These are phyloP conservation scores for Hymenoscyphus infarciens DNA, from an alignment of 2,329 filamentous ascomycete genomes.

Conservation along the genomic window DNA sequence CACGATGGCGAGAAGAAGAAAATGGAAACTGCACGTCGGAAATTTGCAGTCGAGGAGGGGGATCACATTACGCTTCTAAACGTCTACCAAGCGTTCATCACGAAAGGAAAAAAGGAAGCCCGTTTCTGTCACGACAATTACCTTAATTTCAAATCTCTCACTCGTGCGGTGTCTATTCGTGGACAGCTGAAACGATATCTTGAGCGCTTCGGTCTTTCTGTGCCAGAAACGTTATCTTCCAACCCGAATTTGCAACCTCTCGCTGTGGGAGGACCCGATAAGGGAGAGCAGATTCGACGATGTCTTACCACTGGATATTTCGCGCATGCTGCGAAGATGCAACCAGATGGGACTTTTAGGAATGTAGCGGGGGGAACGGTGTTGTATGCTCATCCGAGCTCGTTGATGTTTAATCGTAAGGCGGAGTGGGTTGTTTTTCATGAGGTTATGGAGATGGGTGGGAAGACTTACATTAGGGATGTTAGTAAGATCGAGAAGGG, in stretches of 20 bases:
- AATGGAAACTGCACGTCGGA: slow-evolving; percentile 69
- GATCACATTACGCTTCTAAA: slow-evolving; percentile 92
- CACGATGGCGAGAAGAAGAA: slow-evolving; percentile 73
- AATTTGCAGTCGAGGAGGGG: slow-evolving; percentile 88
- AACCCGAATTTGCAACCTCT: slow-evolving; percentile 34
- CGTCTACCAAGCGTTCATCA: slow-evolving; percentile 85
- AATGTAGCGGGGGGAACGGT: slow-evolving; percentile 77
- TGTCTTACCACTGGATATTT: slow-evolving; percentile 91
- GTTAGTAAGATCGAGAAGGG: slow-evolving; percentile 88
- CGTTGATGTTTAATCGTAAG: slow-evolving; percentile 93
- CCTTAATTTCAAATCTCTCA: slow-evolving; percentile 82
- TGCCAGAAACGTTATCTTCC: slow-evolving; percentile 57
- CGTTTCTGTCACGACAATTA: slow-evolving; percentile 85
- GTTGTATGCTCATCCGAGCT: slow-evolving; percentile 85
- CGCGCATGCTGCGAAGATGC: slow-evolving; percentile 89
- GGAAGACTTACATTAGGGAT: slow-evolving; percentile 87
- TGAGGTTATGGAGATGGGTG: slow-evolving; percentile 83
- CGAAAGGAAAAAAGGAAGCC: slow-evolving; percentile 75
- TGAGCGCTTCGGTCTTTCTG: slow-evolving; percentile 74
- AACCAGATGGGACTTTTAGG: slow-evolving; percentile 83
- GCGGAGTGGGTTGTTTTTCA: slow-evolving; percentile 96
- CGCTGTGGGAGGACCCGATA: slow-evolving; percentile 42
- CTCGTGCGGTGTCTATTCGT: slow-evolving; percentile 78
- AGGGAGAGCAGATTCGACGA: slow-evolving; percentile 72
- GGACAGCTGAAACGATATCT: slow-evolving; percentile 83